Percentiles rank a stretch among this genome's conserved stretches.
These are phyloP conservation scores for Spathaspora arborariae DNA, from an alignment of 805 yeast genomes.

Conservation along the genomic window DNA sequence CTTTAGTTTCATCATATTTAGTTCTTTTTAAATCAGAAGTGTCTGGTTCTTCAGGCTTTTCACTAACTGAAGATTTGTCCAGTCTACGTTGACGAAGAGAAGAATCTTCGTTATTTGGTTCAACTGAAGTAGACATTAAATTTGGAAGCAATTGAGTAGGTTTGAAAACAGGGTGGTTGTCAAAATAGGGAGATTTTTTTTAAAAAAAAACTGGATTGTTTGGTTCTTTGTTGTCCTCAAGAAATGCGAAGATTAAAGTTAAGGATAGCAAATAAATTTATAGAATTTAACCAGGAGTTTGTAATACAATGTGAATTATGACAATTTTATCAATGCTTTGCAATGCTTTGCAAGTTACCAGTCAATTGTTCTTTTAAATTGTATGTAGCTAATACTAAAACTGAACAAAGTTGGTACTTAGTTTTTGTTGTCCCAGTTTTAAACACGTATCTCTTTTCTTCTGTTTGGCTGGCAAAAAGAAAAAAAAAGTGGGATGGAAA, in stretches of 20 bases:
- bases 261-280: no score
- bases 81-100: slow-evolving; percentile 17
- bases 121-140: slow-evolving; percentile 22
- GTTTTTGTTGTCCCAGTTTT: not conserved
- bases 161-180: slow-evolving; percentile 1
- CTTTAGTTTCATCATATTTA: slow-evolving; percentile 22
- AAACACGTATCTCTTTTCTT: not conserved
- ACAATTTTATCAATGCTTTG: no score
- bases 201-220: slow-evolving; percentile 3
- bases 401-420: no score
- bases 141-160: not conserved
- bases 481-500: no score
- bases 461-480: not conserved
- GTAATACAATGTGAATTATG: slow-evolving; percentile 1
- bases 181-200: not conserved
- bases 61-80: slow-evolving; percentile 5
- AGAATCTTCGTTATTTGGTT: slow-evolving; percentile 12
- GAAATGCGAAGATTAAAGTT: no score
- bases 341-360: not conserved
- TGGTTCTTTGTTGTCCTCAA: slow-evolving; percentile 4
- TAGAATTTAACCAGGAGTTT: no score
- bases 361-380: no score
- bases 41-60: slow-evolving; percentile 4
- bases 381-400: not conserved
- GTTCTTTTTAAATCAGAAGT: slow-evolving; percentile 18